Base-by-base conservation (phyloP, 768 basidiomycete species). In the Chalciporus piperatus region DNA sequence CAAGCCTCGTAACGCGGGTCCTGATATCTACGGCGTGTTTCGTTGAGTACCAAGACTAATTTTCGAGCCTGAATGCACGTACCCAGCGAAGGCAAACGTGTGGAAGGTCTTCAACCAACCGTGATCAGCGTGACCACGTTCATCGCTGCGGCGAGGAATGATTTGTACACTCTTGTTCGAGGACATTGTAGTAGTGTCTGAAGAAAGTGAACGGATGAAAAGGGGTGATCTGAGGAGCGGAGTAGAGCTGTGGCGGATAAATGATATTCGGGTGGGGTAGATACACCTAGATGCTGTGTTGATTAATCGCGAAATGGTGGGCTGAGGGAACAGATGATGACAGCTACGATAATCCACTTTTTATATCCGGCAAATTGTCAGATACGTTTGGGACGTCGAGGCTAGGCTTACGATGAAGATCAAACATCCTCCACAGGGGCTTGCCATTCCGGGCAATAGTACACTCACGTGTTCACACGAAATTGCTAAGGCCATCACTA, bases 41-140 rank as follows among this genome's bases (percentile, higher is more conserved):
- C 27, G 12, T 14, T 55, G 7, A 47, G 17, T 27, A 49, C 7
- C 62, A 62, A 42, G 14, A 61, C 59, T 2, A 20, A 66, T 52
- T 52, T 10, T 22, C 59, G 56, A n/a, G 12, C 16, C 12, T 3
- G 28, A 16, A 50, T 19, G 35, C 14, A 74, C 82, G 35, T 64
- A 87, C 84, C 70, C 68, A 0, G 86, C 81, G 59, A 90, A 90
- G 1, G 86, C 80, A 65, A 93, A 94, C 0, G 90, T 88, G 59
- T 92, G 85, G 75, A 89, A 89, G 0, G 88, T 84, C 75, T 92
- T 92, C 47, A 94, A 73, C 91, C 91, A 94, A 22, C 80, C 87
- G 58, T 91, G 89, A 62, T 93, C 81, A 7, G 85, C 87, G 43
- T 86, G 71, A 3, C 87, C 89, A 17, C 89, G 77, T 19, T 83